A percentile compares a stretch with the other conserved stretches of the same genome.
These are phyloP conservation scores for Debaryomyces coudertii DNA, from an alignment of 1,139 yeast genomes.

Conservation along the genomic window DNA sequence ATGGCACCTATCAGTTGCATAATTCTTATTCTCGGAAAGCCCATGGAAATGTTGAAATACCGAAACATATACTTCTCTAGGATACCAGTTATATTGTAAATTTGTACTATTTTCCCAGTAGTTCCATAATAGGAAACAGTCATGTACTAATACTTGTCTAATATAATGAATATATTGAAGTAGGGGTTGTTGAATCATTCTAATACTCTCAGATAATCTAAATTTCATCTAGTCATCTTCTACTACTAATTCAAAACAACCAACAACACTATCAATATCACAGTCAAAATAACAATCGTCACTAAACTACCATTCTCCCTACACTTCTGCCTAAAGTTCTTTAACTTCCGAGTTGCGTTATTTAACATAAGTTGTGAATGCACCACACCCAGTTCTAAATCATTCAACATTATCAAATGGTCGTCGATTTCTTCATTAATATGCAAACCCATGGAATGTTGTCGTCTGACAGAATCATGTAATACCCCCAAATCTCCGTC, in stretches of 20 bases:
- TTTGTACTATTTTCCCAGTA: no score
- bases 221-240: no score
- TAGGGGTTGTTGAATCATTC: no score
- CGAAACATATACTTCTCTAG: no score
- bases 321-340: conserved; percentile 56
- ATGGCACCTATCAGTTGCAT: no score
- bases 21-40: no score
- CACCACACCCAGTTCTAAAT: conserved; percentile 70
- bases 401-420: conserved; percentile 70
- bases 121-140: no score
- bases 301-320: conserved; percentile 74
- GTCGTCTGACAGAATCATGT: conserved; percentile 64
- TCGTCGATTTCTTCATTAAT: conserved; percentile 70
- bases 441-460: conserved; percentile 63
- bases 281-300: conserved; percentile 64
- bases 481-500: conserved; percentile 63
- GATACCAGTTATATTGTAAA: no score
- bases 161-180: no score
- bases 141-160: no score
- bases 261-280: conserved; percentile 59
- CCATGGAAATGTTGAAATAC: no score
- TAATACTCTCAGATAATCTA: no score
- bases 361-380: conserved; percentile 52
- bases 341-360: conserved; percentile 58
- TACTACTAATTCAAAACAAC: conserved; percentile 54